A percentile compares a stretch with the other conserved stretches of the same genome.
Evolutionary conservation across 2,329 filamentous ascomycete species (phyloP).

Genomic region (Cordyceps fumosorosea): DNA sequence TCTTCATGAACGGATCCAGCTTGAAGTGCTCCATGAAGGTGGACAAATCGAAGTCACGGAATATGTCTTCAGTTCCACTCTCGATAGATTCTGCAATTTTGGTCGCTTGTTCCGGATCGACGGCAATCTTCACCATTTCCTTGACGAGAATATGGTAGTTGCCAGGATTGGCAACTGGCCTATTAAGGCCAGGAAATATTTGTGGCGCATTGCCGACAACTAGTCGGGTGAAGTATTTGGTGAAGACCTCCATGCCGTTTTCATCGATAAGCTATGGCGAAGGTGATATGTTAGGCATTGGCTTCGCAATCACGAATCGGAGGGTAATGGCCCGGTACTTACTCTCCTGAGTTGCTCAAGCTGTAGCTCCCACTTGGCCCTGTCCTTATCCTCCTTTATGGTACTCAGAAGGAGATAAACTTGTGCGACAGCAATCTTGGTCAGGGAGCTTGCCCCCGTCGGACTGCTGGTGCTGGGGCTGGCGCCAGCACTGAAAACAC

Average conservation of each 20-base stretch:
- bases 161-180: slow-evolving; percentile 66
- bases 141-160: slow-evolving; percentile 76
- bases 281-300: background rate
- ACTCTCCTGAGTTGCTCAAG: slow-evolving; percentile 90
- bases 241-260: slow-evolving; percentile 98
- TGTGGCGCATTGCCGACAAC: slow-evolving; percentile 85
- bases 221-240: slow-evolving; percentile 90
- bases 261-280: slow-evolving; percentile 77
- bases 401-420: slow-evolving; percentile 90
- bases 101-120: slow-evolving; percentile 72
- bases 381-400: slow-evolving; percentile 88
- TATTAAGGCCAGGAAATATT: slow-evolving; percentile 76
- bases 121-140: slow-evolving; percentile 81
- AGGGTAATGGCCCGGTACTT: slow-evolving; percentile 25
- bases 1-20: slow-evolving; percentile 81
- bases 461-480: slow-evolving; percentile 57
- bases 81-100: slow-evolving; percentile 94
- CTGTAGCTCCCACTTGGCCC: slow-evolving; percentile 87
- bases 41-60: slow-evolving; percentile 92
- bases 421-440: slow-evolving; percentile 92
- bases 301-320: slow-evolving; percentile 11
- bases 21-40: slow-evolving; percentile 96
- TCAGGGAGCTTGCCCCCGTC: slow-evolving; percentile 61
- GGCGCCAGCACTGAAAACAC: slow-evolving; percentile 52
- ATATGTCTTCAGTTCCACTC: slow-evolving; percentile 82